A percentile compares a stretch with the other conserved stretches of the same genome.
phyloP scores from a whole-genome alignment of 2,329 filamentous ascomycete species.

The Claviceps monticola region DNA sequence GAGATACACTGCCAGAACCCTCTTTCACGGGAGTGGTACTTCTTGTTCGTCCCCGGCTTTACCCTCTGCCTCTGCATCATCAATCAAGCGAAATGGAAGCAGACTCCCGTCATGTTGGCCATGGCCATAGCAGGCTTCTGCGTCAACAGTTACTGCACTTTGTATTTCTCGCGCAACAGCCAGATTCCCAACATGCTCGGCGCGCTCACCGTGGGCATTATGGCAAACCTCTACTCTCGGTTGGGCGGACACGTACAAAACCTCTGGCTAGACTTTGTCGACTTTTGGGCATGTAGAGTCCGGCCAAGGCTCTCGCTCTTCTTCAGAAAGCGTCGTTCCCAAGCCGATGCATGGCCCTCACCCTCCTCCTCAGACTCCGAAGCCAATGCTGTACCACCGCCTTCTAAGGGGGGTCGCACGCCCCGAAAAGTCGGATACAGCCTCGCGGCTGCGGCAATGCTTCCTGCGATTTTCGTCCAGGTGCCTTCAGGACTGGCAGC shows the following conservation, averaged over 20 bases:
- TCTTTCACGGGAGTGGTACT: slow-evolving; percentile 36
- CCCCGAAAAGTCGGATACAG: slow-evolving; percentile 50
- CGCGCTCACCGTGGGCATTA: slow-evolving; percentile 59
- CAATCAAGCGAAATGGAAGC: slow-evolving; percentile 70
- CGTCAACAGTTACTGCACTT: slow-evolving; percentile 59
- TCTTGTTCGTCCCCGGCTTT: slow-evolving; percentile 63
- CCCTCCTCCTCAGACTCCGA: slow-evolving; percentile 20
- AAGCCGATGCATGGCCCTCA: slow-evolving; percentile 18
- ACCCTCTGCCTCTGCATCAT: slow-evolving; percentile 62
- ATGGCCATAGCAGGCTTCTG: slow-evolving; percentile 63
- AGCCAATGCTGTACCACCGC: slow-evolving; percentile 13
- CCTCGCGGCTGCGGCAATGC: slow-evolving; percentile 69
- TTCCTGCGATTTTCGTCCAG: slow-evolving; percentile 72
- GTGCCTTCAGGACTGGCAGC: slow-evolving; percentile 50
- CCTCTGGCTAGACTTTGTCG: slow-evolving; percentile 30
- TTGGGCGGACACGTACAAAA: slow-evolving; percentile 46
- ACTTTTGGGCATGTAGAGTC: slow-evolving; percentile 36
- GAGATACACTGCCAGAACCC: slow-evolving; percentile 27
- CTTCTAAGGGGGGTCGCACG: slow-evolving; percentile 14
- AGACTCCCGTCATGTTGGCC: slow-evolving; percentile 60
- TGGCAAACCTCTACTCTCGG: slow-evolving; percentile 68
- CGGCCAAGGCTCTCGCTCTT: slow-evolving; percentile 15
- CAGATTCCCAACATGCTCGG: slow-evolving; percentile 69
- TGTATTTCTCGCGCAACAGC: slow-evolving; percentile 52
- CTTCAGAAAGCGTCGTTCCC: slow-evolving; percentile 14